These are phyloP conservation scores for Coemansia sp. DNA, from an alignment of 192 early-diverging fungal genomes.

Conservation along the genomic window DNA sequence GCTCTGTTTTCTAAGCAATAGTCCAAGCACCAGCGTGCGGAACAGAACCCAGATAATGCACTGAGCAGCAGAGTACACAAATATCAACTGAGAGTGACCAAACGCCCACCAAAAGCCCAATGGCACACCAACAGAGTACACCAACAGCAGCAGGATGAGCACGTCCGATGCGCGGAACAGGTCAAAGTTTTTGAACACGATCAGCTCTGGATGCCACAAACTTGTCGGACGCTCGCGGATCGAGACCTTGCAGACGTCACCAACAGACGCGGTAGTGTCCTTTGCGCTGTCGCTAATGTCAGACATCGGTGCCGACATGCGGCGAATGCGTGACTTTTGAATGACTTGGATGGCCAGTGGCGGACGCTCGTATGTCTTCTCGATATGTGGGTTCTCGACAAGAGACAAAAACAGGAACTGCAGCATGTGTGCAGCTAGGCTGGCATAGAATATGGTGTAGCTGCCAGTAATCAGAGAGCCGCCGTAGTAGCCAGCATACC, in stretches of 20 bases:
- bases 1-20: conserved; percentile 77
- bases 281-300: conserved; percentile 13
- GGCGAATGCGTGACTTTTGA: conserved; percentile 38
- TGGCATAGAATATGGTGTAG: conserved; percentile 88
- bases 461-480: conserved; percentile 86
- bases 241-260: conserved; percentile 17
- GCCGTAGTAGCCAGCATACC: conserved; percentile 96
- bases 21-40: conserved; percentile 79
- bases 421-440: conserved; percentile 79
- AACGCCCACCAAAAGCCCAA: conserved; percentile 44
- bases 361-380: conserved; percentile 63
- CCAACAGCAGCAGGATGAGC: conserved; percentile 70
- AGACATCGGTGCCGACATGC: conserved; percentile 23
- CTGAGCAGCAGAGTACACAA: conserved; percentile 63
- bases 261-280: conserved; percentile 1
- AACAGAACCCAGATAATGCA: conserved; percentile 84
- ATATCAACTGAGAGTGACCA: conserved; percentile 27
- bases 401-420: conserved; percentile 87
- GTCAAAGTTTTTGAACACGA: conserved; percentile 91
- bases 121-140: conserved; percentile 73
- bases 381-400: conserved; percentile 90
- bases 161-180: conserved; percentile 81
- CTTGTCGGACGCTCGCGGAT: conserved; percentile 49
- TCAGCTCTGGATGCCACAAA: conserved; percentile 75
- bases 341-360: conserved; percentile 52